Conservation (phyloP, 441 rosid genomes). For the Populus hybrid region DNA sequence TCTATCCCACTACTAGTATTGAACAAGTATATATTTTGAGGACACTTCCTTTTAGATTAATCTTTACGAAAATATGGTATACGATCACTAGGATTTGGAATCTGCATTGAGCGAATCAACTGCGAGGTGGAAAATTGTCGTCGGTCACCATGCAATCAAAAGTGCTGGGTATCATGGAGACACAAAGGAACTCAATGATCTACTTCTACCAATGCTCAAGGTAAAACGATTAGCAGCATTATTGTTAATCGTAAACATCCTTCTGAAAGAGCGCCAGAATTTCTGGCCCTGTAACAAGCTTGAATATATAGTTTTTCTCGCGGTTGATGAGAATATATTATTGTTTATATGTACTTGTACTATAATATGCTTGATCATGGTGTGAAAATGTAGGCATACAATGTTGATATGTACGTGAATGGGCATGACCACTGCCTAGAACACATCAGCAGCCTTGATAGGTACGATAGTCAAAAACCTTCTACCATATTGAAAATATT, state of each 20-base stretch:
- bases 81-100: background rate
- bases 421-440: slow-evolving; percentile 55
- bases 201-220: background rate
- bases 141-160: background rate
- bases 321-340: background rate
- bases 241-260: background rate
- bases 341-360: slow-evolving; percentile 52
- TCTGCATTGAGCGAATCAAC: background rate
- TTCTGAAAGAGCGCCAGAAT: background rate
- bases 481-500: background rate
- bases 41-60: background rate
- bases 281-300: background rate
- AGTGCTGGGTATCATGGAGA: background rate
- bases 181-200: background rate
- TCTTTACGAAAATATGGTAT: background rate
- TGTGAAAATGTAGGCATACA: slow-evolving; percentile 5
- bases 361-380: background rate
- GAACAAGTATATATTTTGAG: background rate
- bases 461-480: background rate
- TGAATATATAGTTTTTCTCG: slow-evolving; percentile 21
- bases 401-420: slow-evolving; percentile 43
- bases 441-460: slow-evolving; percentile 8
- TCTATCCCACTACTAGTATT: background rate
- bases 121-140: background rate
- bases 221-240: background rate